Base-by-base conservation (phyloP, 1,139 yeast genomes). In the Meyerozyma elateridarum region DNA sequence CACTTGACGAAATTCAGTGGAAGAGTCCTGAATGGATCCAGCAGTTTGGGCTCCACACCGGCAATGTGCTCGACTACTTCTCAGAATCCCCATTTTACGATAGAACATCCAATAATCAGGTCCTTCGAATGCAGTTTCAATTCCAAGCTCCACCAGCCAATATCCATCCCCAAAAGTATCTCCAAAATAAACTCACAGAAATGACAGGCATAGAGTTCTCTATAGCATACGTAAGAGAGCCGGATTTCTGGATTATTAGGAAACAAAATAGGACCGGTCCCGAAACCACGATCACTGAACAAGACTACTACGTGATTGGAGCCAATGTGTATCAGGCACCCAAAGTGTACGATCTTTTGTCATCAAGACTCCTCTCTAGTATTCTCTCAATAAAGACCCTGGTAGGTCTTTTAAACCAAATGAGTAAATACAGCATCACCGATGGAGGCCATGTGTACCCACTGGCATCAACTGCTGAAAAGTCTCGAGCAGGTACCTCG, bases 21-120 rank as follows among this genome's bases (percentile, higher is more conserved):
- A 78, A 89, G 44, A 83, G 93, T 5, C 98, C 98, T 1, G 98
- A 91, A 56, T 91, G 96, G 89, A 87, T 91, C 43, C 95, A 87
- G 53, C 76, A 80, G 37, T 76, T 81, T 51, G 96, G 95, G 0
- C 72, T 91, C 16, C 73, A 88, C 33, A 83, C 95, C 0, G 94
- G 82, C 34, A 91, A 89, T 51, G 96, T 91, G 2, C 69, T 91
- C 13, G 98, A 91, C 41, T 91, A 91, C 58, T 88, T 93, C 53
- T 69, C 96, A 4, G 85, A 85, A 44, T 85, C 95, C 4, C 98
- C 99, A 2, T 93, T 91, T 58, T 91, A 84, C 54, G 97, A 91
- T 54, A 74, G 96, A 44, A 79, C 95, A 1, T 84, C 96, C 31
- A 91, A 88, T 56, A 91, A 91, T 57, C 97, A 89, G 56, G 93